Base-by-base conservation (phyloP, 78 protist genomes). In the Cavenderia fasciculata region DNA sequence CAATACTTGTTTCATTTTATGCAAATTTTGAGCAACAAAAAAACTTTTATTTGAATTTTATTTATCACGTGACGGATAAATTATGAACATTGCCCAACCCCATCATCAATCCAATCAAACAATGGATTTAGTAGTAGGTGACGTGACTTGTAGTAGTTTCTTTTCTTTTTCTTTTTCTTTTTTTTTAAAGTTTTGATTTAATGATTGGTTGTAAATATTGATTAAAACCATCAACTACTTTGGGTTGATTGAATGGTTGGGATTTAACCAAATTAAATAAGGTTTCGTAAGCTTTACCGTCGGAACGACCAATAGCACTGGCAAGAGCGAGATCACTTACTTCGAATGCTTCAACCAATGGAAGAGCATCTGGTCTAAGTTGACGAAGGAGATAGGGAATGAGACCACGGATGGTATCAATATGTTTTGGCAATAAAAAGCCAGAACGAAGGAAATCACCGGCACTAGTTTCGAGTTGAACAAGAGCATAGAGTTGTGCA, bases 241-340 rank as follows among this genome's bases (percentile, higher is more conserved):
- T 36, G 47, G n/a, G n/a, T 36, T 41, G 21, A 68, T 92, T 92
- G 52, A 92, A 51, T 47, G 95, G 92, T 44, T 74, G 77, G 21
- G 78, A 56, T 19, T 63, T 54, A 11, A 89, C 84, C 78, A 59
- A 74, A 4, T 74, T 69, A 8, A 31, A 86, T 7, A 93, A 46
- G 18, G 87, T 73, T 52, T 59, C 77, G 79, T 93, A 93, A n/a
- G 86, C 93, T 71, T 52, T 59, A 29, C 96, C 96, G 68, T 86
- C 66, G 54, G 65, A 54, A 10, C 71, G 57, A 38, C 96, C 96
- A 21, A 93, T 31, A 11, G 90, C 89, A 46, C 76, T 57, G 19
- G 86, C 88, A 3, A 92, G 47, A 11, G 87, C 29, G 2, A 27
- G n/a, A 78, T 92, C 89, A 8, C 66, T 25, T 1, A 76, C 19